A percentile compares a stretch with the other conserved stretches of the same genome.
Conservation (phyloP, 169 alveolate genomes). For the Plasmodium gallinaceum region DNA sequence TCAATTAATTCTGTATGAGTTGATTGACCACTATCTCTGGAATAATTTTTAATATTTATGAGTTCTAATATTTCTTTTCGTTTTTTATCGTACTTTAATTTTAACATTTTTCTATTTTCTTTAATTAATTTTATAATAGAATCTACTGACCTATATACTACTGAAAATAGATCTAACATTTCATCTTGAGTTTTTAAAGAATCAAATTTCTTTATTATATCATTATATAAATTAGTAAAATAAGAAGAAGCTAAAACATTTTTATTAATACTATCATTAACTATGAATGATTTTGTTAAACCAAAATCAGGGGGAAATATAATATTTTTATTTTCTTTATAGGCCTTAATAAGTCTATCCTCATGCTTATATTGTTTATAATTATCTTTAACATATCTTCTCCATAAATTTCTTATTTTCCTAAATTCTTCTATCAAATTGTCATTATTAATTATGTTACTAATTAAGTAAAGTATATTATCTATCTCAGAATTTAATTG, state of each 20-base stretch:
- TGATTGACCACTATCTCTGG: background rate
- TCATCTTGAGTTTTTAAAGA: conserved; percentile 11
- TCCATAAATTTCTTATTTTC: conserved; percentile 27
- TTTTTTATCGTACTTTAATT: conserved; percentile 2
- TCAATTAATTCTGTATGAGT: conserved; percentile 22
- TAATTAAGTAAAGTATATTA: conserved; percentile 5
- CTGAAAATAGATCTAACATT: background rate
- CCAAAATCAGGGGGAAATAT: conserved; percentile 12
- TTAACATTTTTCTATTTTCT: conserved; percentile 12
- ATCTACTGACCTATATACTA: conserved; percentile 36
- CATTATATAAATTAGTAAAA: background rate
- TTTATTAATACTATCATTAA: background rate
- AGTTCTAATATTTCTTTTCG: conserved; percentile 22
- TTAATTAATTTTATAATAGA: background rate
- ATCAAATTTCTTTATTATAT: conserved; percentile 9
- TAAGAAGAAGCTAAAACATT: conserved; percentile 5
- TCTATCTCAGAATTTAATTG: conserved; percentile 35
- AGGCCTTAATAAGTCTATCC: background rate
- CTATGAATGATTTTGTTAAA: background rate
- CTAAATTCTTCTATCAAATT: conserved; percentile 26
- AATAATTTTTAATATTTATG: conserved; percentile 12
- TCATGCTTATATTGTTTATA: background rate
- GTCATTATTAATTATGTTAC: conserved; percentile 15
- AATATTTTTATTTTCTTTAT: conserved; percentile 9
- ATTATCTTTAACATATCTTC: conserved; percentile 1